Conservation (phyloP, 805 yeast species). For the Cyberlindnera galapagoensis region DNA sequence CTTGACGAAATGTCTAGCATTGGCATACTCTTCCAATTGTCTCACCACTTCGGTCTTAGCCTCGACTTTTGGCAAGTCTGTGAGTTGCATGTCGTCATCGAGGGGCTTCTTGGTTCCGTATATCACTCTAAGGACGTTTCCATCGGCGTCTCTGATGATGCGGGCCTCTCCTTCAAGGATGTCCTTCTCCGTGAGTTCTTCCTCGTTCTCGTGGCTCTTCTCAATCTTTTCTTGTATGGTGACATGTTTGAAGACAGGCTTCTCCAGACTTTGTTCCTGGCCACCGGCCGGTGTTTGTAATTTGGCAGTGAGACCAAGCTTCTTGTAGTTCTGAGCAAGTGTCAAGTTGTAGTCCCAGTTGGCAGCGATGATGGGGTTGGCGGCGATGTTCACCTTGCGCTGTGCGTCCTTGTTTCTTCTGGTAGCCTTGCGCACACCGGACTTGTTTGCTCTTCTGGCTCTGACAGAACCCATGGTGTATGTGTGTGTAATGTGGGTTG, state of each 20-base stretch:
- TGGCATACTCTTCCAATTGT: constrained; percentile 60
- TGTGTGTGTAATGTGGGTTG: no score
- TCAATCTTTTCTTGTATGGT: constrained; percentile 10
- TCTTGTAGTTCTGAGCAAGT: constrained; percentile 78
- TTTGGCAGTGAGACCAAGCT: constrained; percentile 66
- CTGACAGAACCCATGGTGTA: constrained; percentile 62
- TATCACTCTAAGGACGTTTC: constrained; percentile 58
- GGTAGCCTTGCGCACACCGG: constrained; percentile 63
- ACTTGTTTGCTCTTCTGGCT: constrained; percentile 75
- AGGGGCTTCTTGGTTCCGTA: constrained; percentile 56
- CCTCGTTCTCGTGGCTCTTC: constrained; percentile 14
- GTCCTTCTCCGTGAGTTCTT: constrained; percentile 37
- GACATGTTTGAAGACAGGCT: constrained; percentile 28
- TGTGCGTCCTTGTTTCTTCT: constrained; percentile 66
- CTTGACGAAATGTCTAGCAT: constrained; percentile 28
- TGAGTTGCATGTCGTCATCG: constrained; percentile 27
- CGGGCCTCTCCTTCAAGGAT: constrained; percentile 79
- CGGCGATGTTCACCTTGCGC: constrained; percentile 54
- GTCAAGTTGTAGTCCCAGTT: constrained; percentile 87
- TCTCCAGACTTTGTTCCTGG: constrained; percentile 48
- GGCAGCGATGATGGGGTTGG: constrained; percentile 79
- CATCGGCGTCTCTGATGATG: constrained; percentile 62
- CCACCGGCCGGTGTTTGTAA: constrained; percentile 77
- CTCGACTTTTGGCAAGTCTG: constrained; percentile 26
- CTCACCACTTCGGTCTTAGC: constrained; percentile 52